Base-by-base conservation (phyloP, 257 asterid genomes). In the Penstemon eatonii region DNA sequence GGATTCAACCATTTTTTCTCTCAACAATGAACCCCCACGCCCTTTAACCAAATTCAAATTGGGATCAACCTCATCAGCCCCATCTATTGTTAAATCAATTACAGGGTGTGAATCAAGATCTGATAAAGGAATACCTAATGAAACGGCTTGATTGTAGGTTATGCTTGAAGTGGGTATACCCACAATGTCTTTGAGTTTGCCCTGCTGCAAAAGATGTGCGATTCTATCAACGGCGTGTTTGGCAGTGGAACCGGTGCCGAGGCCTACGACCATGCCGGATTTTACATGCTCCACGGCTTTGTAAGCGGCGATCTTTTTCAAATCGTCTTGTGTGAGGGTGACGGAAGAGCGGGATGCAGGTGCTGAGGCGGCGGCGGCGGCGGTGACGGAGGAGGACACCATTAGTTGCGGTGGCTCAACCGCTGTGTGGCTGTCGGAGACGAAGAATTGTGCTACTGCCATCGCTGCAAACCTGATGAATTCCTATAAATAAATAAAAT, bases 41-140 rank as follows among this genome's bases (percentile, higher is more conserved):
- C 95, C 95, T 41, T 87, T 87, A 1, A 87, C 95, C 80, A 87
- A 72, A 78, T 87, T 87, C 78, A 87, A 47, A 1, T 65, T 63
- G 4, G 83, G 79, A 68, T 87, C 95, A 19, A 87, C 90, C 79
- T 87, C 90, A 54, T 87, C 89, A 4, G 91, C 95, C 1, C 95
- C 91, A 39, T 87, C 95, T 15, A 87, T 87, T 1, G 91, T 87
- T 53, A 87, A 76, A 77, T 87, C 95, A 12, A 87, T 65, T 5
- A 81, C 73, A 3, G 91, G 85, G 13, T 85, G 86, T 4, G 82
- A 51, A 68, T 85, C 88, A 18, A 87, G 84, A 83, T 87, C 89
- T 15, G 95, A 85, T 8, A 87, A 52, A 3, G 91, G 91, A 1
- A 87, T 83, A 0, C 87, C 85, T 45, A 87, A 63, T 4, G 85